A percentile compares a stretch with the other conserved stretches of the same genome.
phyloP scores from a whole-genome alignment of 805 yeast genomes.

The Phaffomyces antillensis region DNA sequence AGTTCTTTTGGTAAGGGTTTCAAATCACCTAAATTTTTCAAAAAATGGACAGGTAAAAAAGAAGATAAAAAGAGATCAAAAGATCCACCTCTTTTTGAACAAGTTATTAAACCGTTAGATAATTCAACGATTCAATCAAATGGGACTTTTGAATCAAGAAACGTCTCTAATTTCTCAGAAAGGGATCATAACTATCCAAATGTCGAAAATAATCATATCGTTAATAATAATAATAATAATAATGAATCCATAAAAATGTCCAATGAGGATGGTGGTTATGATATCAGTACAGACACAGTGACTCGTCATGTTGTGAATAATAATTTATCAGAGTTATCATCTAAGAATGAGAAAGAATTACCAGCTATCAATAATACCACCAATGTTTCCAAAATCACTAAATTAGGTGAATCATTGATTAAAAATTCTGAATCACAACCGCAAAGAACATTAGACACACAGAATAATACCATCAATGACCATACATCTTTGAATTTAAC shows the following conservation, averaged over 20 bases:
- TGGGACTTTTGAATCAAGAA: slow-evolving; percentile 7
- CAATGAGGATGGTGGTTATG: slow-evolving; percentile 8
- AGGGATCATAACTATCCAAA: not conserved
- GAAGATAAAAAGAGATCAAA: slow-evolving; percentile 10
- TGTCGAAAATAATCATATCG: not conserved
- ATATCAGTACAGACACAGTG: slow-evolving; percentile 18
- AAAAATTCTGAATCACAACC: slow-evolving; percentile 3
- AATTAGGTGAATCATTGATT: slow-evolving; percentile 15
- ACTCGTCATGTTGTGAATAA: not conserved
- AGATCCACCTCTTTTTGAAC: slow-evolving; percentile 9
- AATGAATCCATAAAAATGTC: not conserved
- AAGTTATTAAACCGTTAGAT: slow-evolving; percentile 11
- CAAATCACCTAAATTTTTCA: slow-evolving; percentile 19
- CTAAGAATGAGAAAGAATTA: not conserved
- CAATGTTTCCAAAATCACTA: not conserved
- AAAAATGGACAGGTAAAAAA: slow-evolving; percentile 17
- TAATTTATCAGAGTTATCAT: not conserved
- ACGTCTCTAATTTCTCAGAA: slow-evolving; percentile 3
- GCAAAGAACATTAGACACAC: not conserved
- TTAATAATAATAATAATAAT: not conserved
- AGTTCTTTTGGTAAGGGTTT: slow-evolving; percentile 2
- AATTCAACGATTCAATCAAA: slow-evolving; percentile 3
- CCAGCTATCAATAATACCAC: too few species aligned
- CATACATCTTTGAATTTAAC: slow-evolving; percentile 34
- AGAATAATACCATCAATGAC: too few species aligned